Evolutionary conservation across 331 rosid genomes (phyloP).

Genomic region (Acacia pycnantha): DNA sequence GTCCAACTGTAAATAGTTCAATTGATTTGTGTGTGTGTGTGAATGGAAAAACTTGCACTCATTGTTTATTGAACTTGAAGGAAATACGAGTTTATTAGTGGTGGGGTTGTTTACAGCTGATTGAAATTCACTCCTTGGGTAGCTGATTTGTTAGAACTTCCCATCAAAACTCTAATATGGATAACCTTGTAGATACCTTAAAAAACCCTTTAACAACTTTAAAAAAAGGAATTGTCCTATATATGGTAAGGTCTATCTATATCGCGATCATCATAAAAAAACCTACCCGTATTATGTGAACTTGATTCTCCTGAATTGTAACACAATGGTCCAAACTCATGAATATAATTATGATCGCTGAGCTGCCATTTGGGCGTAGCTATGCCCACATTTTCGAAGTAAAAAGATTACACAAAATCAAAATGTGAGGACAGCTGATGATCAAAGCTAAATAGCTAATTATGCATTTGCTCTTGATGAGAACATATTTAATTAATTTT

Average conservation of each 20-base stretch:
- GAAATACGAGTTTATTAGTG: background rate
- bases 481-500: background rate
- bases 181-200: background rate
- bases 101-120: background rate
- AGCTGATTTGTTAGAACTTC: background rate
- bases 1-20: background rate
- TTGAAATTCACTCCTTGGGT: background rate
- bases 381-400: slow-evolving; percentile 15
- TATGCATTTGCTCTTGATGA: background rate
- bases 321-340: background rate
- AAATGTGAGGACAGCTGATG: slow-evolving; percentile 25
- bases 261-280: background rate
- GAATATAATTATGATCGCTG: background rate
- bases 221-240: background rate
- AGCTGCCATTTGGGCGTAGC: slow-evolving; percentile 20
- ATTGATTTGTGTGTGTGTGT: too few species aligned
- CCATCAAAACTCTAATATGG: background rate
- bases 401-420: background rate
- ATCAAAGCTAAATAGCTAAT: background rate
- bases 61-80: background rate
- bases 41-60: background rate
- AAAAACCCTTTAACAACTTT: background rate
- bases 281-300: background rate
- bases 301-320: background rate
- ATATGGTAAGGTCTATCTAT: too few species aligned